Conservation (phyloP, 2,329 filamentous ascomycete species). For the Lithohypha guttulata region DNA sequence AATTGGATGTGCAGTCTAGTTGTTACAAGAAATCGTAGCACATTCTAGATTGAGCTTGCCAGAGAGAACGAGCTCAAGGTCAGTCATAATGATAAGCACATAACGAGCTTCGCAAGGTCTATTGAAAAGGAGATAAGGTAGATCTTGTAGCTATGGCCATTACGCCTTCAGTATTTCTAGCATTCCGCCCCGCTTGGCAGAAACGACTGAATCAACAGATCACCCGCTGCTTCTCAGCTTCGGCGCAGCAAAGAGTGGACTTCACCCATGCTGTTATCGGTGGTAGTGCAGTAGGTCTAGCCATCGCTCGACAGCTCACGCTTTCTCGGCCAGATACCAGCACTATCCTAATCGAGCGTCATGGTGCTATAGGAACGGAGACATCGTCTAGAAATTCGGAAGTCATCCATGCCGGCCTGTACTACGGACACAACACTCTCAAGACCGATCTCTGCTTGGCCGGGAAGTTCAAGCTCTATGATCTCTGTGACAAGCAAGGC, state of each 20-base stretch:
- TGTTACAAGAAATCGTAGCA: too few relatives aligned
- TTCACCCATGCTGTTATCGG: constrained; percentile 60
- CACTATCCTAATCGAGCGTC: constrained; percentile 72
- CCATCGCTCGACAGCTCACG: constrained; percentile 64
- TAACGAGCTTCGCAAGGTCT: too few relatives aligned
- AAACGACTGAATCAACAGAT: too few relatives aligned
- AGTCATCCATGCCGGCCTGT: constrained; percentile 89
- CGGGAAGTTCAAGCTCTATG: constrained; percentile 69
- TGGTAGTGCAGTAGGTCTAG: constrained; percentile 66
- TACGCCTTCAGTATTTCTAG: too few relatives aligned
- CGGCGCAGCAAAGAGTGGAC: constrained; percentile 37
- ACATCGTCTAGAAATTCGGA: constrained; percentile 87
- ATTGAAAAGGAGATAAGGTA: too few relatives aligned
- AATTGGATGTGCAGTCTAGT: too few relatives aligned
- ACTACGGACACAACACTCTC: constrained; percentile 65
- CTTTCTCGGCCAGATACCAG: constrained; percentile 43
- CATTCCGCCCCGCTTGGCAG: too few relatives aligned
- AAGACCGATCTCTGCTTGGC: constrained; percentile 76
- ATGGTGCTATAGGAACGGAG: constrained; percentile 66
- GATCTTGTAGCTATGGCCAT: too few relatives aligned
- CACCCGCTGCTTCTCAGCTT: constrained; percentile 42
- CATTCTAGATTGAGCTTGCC: too few relatives aligned
- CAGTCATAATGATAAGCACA: too few relatives aligned
- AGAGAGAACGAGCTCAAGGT: too few relatives aligned
- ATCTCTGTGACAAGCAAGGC: constrained; percentile 54